Conservation (phyloP, 2,329 filamentous ascomycete genomes). For the Fusarium duplospermum region DNA sequence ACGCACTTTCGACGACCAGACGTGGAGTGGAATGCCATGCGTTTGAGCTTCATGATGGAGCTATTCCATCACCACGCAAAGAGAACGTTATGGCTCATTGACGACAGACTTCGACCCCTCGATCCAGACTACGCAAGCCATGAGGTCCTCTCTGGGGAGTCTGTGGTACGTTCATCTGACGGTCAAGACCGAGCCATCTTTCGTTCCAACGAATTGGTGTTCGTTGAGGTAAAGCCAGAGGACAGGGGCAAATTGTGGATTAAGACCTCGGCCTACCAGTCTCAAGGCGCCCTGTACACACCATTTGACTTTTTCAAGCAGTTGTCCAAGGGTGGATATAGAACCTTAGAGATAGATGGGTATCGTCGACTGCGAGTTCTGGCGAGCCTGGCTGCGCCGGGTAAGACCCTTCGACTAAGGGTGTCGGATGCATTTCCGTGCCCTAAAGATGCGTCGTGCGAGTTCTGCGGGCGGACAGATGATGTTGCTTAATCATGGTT, state of each 20-base stretch:
- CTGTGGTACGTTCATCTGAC: neutral
- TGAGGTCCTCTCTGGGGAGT: neutral
- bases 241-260: conserved; percentile 6
- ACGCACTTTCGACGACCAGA: neutral
- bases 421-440: conserved; percentile 1
- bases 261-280: neutral
- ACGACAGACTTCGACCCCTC: neutral
- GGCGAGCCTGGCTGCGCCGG: neutral
- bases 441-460: neutral
- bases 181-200: neutral
- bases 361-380: neutral
- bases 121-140: neutral
- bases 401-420: neutral
- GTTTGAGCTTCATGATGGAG: conserved; percentile 5
- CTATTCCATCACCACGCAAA: neutral
- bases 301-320: conserved; percentile 5
- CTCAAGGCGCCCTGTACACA: neutral
- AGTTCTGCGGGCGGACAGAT: neutral
- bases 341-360: neutral
- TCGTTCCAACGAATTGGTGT: neutral
- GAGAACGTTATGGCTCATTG: conserved; percentile 24
- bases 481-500: neutral
- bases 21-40: neutral
- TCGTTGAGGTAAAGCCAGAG: conserved; percentile 9
- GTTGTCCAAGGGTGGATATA: neutral